Evolutionary conservation across 208 protist genomes (phyloP).

Genomic region (Herpetomonas samuelpessoai): DNA sequence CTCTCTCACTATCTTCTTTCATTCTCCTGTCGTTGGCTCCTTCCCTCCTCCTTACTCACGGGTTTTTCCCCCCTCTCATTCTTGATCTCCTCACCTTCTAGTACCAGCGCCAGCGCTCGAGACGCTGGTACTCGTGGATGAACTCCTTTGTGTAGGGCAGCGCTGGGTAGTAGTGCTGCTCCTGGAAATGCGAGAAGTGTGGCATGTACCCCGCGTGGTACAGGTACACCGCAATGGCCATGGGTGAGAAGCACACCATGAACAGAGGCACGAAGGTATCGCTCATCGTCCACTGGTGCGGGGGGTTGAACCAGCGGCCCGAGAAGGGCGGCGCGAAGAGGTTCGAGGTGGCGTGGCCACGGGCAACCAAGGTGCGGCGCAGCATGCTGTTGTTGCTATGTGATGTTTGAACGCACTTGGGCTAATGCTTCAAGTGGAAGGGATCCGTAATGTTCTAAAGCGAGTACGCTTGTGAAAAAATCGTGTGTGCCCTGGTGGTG

Average conservation of each 20-base stretch:
- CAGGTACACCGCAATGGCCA: conserved; percentile 76
- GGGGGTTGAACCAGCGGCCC: conserved; percentile 91
- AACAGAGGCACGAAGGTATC: conserved; percentile 84
- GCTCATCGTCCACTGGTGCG: conserved; percentile 91
- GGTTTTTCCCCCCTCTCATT: too few relatives aligned
- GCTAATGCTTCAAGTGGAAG: too few relatives aligned
- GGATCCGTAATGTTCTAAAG: too few relatives aligned
- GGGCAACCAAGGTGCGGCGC: conserved; percentile 46
- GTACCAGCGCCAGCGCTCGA: conserved; percentile 91
- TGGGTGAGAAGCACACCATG: conserved; percentile 79
- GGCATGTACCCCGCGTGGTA: conserved; percentile 90
- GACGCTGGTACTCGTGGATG: conserved; percentile 87
- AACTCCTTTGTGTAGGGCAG: conserved; percentile 92
- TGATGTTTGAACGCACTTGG: too few relatives aligned
- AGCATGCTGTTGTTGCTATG: conserved; percentile 73
- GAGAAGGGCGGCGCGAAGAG: conserved; percentile 85
- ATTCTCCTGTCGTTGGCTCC: too few relatives aligned
- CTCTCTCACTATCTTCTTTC: too few relatives aligned
- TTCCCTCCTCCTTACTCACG: too few relatives aligned
- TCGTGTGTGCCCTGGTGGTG: too few relatives aligned
- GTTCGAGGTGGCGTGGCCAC: conserved; percentile 87
- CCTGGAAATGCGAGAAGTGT: conserved; percentile 89
- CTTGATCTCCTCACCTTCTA: conserved; percentile 26
- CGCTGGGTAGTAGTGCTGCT: conserved; percentile 90
- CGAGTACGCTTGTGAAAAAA: too few relatives aligned